Evolutionary conservation across 2,329 filamentous ascomycete genomes (phyloP), one percentile per base, ranked within the genome.

Genomic region (Elsinoe perseae): DNA sequence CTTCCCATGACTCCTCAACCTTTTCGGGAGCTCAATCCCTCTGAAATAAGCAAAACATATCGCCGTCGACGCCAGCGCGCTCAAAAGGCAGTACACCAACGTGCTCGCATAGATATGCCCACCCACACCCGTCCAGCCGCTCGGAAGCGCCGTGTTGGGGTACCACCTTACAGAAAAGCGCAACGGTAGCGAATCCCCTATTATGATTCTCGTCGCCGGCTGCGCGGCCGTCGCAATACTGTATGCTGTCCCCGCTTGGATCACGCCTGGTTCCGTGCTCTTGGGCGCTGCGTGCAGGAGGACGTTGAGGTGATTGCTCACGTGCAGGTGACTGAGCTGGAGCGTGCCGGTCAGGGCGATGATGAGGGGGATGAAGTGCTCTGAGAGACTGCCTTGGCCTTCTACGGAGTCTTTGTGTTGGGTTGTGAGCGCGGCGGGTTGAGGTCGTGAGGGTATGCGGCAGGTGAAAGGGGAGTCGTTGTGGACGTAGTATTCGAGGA

Each of bases 401-500:
- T 61, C 57, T 18, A 58, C 36, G 66, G 40, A 67, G 61, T n/a
- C 66, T 61, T 58, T 69, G 59, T 57, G 43, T 43, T 27, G 10
- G 8, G 36, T 36, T 60, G 66, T 21, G 38, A 72, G 69, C 18
- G 66, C 65, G 8, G 72, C 67, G 1, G 72, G 67, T 1, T 82
- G 72, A 0, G 92, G 92, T 6, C 86, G 84, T 0, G 89, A 82
- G 25, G 92, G 89, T 12, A 97, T 82, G 54, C 93, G 91, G 72
- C 93, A 98, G 56, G 89, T 84, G 50, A 97, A 79, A 8, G 93
- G 93, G 16, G 90, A 91, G 73, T 98, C 93, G 75, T 87, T 90
- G 78, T 97, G 93, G 70, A 97, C 85, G 79, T 97, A 97, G 79
- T 96, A 97, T 75, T 97, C 88, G 75, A 92, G 85, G 53, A 92